These are phyloP conservation scores for Vitis labrusca DNA, from an alignment of 164 flowering plant genomes.

Conservation along the genomic window DNA sequence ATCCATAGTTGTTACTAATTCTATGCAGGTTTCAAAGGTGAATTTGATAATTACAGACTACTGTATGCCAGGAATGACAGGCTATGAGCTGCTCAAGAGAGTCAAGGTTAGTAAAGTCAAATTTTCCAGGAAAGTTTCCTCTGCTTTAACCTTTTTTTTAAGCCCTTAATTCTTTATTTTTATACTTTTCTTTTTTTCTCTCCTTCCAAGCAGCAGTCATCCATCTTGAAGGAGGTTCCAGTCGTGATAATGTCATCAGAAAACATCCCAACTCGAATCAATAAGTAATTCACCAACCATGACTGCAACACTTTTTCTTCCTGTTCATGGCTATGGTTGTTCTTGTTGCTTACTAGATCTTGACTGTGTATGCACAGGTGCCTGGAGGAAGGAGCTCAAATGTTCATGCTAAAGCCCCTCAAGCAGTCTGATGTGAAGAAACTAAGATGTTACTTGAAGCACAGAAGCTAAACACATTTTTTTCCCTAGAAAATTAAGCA, in stretches of 20 bases:
- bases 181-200: neutral
- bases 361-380: slow-evolving; percentile 36
- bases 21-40: slow-evolving; percentile 46
- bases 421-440: slow-evolving; percentile 56
- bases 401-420: slow-evolving; percentile 70
- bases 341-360: neutral
- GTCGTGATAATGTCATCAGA: slow-evolving; percentile 89
- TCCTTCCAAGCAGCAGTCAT: slow-evolving; percentile 54
- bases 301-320: no score
- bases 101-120: slow-evolving; percentile 48
- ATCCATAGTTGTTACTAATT: no score
- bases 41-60: slow-evolving; percentile 78
- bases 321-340: neutral
- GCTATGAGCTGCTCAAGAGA: slow-evolving; percentile 73
- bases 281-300: slow-evolving; percentile 32
- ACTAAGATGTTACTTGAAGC: slow-evolving; percentile 32
- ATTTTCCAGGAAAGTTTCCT: no score
- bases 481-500: no score
- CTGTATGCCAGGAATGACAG: slow-evolving; percentile 91
- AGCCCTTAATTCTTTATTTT: no score
- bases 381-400: slow-evolving; percentile 73
- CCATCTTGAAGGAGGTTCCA: slow-evolving; percentile 64
- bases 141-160: no score
- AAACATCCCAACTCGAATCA: slow-evolving; percentile 61
- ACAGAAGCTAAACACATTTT: slow-evolving; percentile 7